Base-by-base conservation (phyloP, 306 rosid species). In the Dryas octopetala region DNA sequence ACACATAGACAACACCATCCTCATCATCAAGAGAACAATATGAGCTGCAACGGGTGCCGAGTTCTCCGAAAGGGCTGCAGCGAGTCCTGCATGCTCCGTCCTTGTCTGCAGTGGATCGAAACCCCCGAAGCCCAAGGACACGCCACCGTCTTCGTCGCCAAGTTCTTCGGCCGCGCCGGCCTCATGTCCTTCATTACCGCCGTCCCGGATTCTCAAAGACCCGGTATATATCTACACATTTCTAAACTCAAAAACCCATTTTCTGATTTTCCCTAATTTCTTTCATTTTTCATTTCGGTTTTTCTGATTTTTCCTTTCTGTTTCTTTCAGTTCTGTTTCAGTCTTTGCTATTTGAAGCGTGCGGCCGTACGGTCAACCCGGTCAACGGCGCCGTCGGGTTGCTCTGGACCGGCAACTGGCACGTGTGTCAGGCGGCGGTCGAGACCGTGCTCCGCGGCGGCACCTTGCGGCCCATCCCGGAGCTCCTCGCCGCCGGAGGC, bases 41-140 rank as follows among this genome's bases (percentile, higher is more conserved):
- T 95, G 98, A 95, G 98, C 69, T 95, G 98, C 91, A 91, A 95
- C 90, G 98, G 98, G 0, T 95, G 98, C 86, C 85, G 97, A 5
- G 98, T 95, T 74, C 98, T 95, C 58, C 87, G 98, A 65, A 95
- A 95, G 87, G 98, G 98, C 61, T 95, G 98, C 91, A 95, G 97
- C 64, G 97, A 91, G 48, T 81, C 93, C 19, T 95, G 98, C 79
- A 86, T 95, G 74, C 76, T 95, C 66, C 85, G 98, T 17, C 97
- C 98, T 38, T 95, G 97, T 66, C 76, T 95, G 45, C 98, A 91
- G 77, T 91, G 96, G 97, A 95, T 95, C 68, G 97, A 91, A 0
- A 86, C 85, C 55, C 86, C 97, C 26, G 97, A 95, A 75, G 86
- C 98, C 13, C 98, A 95, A 83, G 98, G 97, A 26, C 89, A 95